These are phyloP conservation scores for Exophiala viscosa DNA, from an alignment of 2,329 filamentous ascomycete genomes.

Conservation along the genomic window DNA sequence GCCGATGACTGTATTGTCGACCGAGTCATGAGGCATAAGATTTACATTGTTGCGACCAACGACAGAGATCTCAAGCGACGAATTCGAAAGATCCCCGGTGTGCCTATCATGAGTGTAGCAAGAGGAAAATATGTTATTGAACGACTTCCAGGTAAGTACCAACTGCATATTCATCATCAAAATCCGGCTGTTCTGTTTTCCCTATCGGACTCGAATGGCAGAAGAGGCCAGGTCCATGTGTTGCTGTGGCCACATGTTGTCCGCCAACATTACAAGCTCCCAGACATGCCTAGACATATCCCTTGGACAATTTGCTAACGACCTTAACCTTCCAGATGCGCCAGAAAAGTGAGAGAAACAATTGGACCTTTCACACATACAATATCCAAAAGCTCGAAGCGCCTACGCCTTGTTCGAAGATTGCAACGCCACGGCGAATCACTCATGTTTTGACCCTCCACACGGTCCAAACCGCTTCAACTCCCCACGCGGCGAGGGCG, in stretches of 20 bases:
- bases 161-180: neutral
- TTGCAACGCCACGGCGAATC: neutral
- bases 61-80: conserved; percentile 75
- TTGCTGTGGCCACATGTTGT: too few species aligned
- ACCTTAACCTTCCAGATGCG: conserved; percentile 15
- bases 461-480: conserved; percentile 19
- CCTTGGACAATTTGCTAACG: conserved; percentile 3
- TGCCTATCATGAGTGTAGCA: conserved; percentile 69
- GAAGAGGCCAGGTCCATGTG: too few species aligned
- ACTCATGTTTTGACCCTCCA: conserved; percentile 16
- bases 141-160: conserved; percentile 64
- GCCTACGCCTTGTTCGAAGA: neutral
- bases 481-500: conserved; percentile 30
- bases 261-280: too few species aligned
- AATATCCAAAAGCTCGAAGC: neutral
- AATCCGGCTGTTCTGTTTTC: too few species aligned
- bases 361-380: neutral
- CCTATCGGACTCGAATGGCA: too few species aligned
- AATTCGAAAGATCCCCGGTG: conserved; percentile 74
- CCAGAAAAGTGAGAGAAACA: conserved; percentile 23
- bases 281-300: neutral
- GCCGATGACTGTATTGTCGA: conserved; percentile 83
- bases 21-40: conserved; percentile 66
- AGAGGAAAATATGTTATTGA: conserved; percentile 94
- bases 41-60: conserved; percentile 72